phyloP scores from a whole-genome alignment of 805 yeast species.

The Saturnispora gosingensis region DNA sequence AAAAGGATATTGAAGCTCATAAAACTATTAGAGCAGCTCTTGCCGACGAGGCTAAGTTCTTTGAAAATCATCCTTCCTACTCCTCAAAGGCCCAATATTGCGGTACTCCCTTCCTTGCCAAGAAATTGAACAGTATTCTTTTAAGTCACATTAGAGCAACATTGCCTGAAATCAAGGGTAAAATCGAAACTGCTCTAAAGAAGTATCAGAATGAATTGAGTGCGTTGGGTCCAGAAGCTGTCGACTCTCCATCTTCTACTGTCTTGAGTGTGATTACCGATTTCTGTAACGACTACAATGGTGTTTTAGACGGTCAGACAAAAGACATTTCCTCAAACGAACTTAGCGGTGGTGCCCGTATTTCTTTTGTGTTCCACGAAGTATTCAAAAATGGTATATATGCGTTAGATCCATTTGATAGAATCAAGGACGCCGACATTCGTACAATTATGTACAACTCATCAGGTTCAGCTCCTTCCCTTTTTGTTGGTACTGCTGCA shows the following conservation, averaged over 20 bases:
- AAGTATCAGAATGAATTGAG: conserved; percentile 75
- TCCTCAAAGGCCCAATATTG: conserved; percentile 90
- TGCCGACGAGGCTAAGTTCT: conserved; percentile 67
- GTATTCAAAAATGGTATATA: conserved; percentile 86
- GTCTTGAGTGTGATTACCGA: conserved; percentile 88
- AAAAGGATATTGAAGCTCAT: conserved; percentile 82
- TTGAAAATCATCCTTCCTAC: conserved; percentile 85
- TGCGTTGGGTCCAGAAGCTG: conserved; percentile 78
- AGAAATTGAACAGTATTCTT: conserved; percentile 78
- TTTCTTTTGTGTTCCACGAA: conserved; percentile 94
- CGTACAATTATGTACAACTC: conserved; percentile 96
- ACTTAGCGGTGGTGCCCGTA: conserved; percentile 96
- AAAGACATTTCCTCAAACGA: conserved; percentile 83
- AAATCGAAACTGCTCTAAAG: conserved; percentile 75
- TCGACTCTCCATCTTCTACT: conserved; percentile 82
- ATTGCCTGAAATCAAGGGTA: conserved; percentile 85
- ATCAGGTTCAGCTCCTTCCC: conserved; percentile 91
- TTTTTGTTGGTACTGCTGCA: conserved; percentile 95
- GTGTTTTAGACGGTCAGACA: conserved; percentile 86
- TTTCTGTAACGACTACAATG: conserved; percentile 83
- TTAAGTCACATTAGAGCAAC: conserved; percentile 84
- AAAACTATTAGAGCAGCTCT: conserved; percentile 86
- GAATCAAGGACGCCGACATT: conserved; percentile 89
- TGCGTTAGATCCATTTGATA: conserved; percentile 93
- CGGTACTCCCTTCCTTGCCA: conserved; percentile 97